phyloP scores from a whole-genome alignment of 2,329 filamentous ascomycete genomes.

The Eutypella sp. region DNA sequence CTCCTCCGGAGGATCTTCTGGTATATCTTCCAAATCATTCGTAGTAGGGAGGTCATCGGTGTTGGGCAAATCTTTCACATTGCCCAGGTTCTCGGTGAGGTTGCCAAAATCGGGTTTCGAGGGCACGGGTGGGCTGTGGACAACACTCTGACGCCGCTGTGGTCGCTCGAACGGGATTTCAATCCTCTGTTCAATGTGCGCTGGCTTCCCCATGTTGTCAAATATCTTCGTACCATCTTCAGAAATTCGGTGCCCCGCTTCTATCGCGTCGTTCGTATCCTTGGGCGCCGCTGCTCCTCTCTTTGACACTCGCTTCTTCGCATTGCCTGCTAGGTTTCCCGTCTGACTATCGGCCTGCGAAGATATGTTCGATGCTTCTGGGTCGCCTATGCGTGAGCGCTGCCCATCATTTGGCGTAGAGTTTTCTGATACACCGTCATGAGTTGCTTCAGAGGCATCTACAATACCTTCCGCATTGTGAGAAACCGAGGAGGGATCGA shows the following conservation, averaged over 20 bases:
- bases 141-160: conserved; percentile 16
- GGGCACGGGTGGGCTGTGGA: conserved; percentile 7
- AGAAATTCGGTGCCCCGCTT: background rate
- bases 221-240: conserved; percentile 8
- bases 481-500: conserved; percentile 12
- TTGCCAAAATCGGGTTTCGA: conserved; percentile 8
- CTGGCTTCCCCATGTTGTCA: conserved; percentile 27
- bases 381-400: conserved; percentile 9
- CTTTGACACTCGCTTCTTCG: conserved; percentile 1
- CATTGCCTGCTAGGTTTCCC: background rate
- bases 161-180: conserved; percentile 26
- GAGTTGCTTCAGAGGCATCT: conserved; percentile 2
- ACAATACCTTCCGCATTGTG: conserved; percentile 15
- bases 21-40: conserved; percentile 15
- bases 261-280: background rate
- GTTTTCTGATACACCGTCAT: conserved; percentile 6
- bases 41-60: conserved; percentile 17
- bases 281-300: background rate
- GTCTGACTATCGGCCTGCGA: no score
- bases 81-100: conserved; percentile 13
- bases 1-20: conserved; percentile 27
- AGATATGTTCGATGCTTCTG: conserved; percentile 14
- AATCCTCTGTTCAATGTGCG: conserved; percentile 24
- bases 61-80: conserved; percentile 18
- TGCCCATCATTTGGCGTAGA: background rate